Evolutionary conservation across 768 basidiomycete genomes (phyloP).

Genomic region (Leccinellum rugosiceps): DNA sequence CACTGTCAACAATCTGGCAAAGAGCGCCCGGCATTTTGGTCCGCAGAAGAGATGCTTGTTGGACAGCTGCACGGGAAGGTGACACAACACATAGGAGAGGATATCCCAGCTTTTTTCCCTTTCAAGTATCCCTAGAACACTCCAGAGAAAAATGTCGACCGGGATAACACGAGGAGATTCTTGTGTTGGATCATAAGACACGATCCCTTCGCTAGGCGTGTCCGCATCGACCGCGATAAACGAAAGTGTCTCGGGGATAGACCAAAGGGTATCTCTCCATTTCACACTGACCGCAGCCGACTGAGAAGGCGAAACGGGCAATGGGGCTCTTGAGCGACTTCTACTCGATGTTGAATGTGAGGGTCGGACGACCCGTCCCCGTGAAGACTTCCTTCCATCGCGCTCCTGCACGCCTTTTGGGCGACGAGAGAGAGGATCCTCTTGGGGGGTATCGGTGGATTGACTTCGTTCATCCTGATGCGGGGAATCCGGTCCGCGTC

Average conservation of each 20-base stretch:
- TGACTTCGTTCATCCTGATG: conserved; percentile 27
- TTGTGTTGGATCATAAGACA: conserved; percentile 58
- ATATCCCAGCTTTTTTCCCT: conserved; percentile 89
- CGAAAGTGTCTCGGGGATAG: conserved; percentile 60
- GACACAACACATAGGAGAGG: conserved; percentile 85
- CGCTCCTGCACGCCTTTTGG: conserved; percentile 49
- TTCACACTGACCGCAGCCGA: conserved; percentile 28
- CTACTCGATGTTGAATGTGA: conserved; percentile 50
- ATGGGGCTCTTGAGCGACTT: conserved; percentile 58
- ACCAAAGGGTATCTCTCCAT: conserved; percentile 57
- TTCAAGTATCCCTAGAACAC: conserved; percentile 63
- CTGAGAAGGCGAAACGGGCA: conserved; percentile 27
- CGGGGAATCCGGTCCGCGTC: conserved; percentile 39
- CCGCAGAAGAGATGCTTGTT: conserved; percentile 99
- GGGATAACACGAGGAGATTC: conserved; percentile 54
- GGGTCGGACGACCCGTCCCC: conserved; percentile 46
- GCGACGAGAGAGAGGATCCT: conserved; percentile 38
- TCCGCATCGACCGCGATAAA: conserved; percentile 55
- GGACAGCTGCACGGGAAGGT: conserved; percentile 84
- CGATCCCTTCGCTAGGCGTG: conserved; percentile 62
- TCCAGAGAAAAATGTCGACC: conserved; percentile 68
- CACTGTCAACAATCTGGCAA: conserved; percentile 59
- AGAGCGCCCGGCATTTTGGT: conserved; percentile 62
- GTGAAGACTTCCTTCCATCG: conserved; percentile 48
- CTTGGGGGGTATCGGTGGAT: conserved; percentile 21